Conservation (phyloP, 805 yeast genomes). For the Kregervanrija pseudodelftensis region DNA sequence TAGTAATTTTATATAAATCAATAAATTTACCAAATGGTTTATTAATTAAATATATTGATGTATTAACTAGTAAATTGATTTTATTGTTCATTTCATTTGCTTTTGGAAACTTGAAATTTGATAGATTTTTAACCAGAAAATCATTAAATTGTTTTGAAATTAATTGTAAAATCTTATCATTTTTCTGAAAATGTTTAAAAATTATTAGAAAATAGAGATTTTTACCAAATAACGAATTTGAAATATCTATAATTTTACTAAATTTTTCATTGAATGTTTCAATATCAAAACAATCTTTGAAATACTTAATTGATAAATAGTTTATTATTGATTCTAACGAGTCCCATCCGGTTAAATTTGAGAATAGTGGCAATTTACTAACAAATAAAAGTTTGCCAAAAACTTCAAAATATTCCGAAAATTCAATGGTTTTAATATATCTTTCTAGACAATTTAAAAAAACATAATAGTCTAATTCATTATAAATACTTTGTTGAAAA, state of each 20-base stretch:
- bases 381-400: constrained; percentile 1
- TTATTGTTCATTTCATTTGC: constrained; percentile 30
- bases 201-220: constrained; percentile 15
- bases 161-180: neutral
- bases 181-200: constrained; percentile 9
- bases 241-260: neutral
- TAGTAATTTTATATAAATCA: constrained; percentile 22
- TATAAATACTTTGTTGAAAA: neutral
- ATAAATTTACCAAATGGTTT: constrained; percentile 6
- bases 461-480: constrained; percentile 1
- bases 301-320: constrained; percentile 1
- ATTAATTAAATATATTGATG: constrained; percentile 15
- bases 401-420: neutral
- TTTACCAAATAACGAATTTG: constrained; percentile 3
- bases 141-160: constrained; percentile 6
- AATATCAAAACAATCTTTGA: constrained; percentile 1
- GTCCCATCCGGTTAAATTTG: constrained; percentile 21
- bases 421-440: neutral
- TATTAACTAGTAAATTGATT: constrained; percentile 29
- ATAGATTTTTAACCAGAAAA: constrained; percentile 12
- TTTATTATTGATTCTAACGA: constrained; percentile 10
- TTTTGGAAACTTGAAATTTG: constrained; percentile 34
- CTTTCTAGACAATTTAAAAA: neutral
- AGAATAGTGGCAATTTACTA: constrained; percentile 13
- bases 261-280: constrained; percentile 6